Percentiles rank a stretch among this genome's conserved stretches.
These are phyloP conservation scores for Casuarina equisetifolia DNA, from an alignment of 306 rosid genomes.

Conservation along the genomic window DNA sequence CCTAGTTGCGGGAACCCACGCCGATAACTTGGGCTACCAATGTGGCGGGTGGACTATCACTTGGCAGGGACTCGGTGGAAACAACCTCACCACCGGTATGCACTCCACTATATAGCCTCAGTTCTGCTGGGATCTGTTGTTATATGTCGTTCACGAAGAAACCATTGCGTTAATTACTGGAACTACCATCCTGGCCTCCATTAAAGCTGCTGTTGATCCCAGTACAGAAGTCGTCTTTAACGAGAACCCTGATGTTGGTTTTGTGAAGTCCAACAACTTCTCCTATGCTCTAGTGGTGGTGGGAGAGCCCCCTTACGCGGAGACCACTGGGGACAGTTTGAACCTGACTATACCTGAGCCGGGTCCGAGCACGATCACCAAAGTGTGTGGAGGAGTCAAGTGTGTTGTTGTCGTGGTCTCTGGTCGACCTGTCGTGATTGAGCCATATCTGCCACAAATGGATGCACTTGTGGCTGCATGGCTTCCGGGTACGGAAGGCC, in stretches of 20 bases:
- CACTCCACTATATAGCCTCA: not conserved
- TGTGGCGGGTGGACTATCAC: conserved; percentile 97
- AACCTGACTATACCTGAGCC: conserved; percentile 70
- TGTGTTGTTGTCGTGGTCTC: conserved; percentile 74
- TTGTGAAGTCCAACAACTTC: conserved; percentile 61
- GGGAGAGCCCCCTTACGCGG: conserved; percentile 87
- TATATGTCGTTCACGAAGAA: not conserved
- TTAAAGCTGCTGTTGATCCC: conserved; percentile 63
- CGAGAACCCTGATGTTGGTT: conserved; percentile 60
- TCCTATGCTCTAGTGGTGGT: conserved; percentile 71
- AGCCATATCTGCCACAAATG: conserved; percentile 58
- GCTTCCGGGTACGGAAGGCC: conserved; percentile 98
- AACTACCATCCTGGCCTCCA: conserved; percentile 75
- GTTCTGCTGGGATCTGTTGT: not conserved
- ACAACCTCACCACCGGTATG: conserved; percentile 69
- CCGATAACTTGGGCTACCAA: conserved; percentile 84
- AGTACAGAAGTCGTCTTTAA: conserved; percentile 67
- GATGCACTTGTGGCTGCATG: conserved; percentile 92
- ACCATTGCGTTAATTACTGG: conserved; percentile 34
- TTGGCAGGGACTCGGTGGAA: conserved; percentile 85
- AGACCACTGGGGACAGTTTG: conserved; percentile 72
- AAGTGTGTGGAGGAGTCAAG: conserved; percentile 58
- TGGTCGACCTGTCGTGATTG: conserved; percentile 83
- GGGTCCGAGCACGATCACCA: conserved; percentile 68
- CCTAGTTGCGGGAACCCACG: conserved; percentile 85